These are phyloP conservation scores for Xylaria sp. DNA, from an alignment of 2,329 filamentous ascomycete species.

Conservation along the genomic window DNA sequence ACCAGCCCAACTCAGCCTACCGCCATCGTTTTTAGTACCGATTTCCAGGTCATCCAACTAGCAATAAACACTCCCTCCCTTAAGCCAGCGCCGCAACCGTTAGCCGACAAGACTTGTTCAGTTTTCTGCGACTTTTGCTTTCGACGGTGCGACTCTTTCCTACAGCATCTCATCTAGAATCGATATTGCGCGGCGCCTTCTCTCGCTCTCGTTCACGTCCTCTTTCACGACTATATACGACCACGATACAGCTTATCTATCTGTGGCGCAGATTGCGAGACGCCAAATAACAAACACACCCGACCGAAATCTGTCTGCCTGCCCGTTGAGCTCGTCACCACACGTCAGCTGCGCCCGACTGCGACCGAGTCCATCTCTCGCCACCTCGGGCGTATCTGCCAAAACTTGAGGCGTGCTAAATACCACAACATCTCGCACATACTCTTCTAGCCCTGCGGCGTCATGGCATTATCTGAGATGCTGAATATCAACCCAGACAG, in stretches of 20 bases:
- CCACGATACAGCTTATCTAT: neutral
- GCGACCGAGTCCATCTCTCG: neutral
- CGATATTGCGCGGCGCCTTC: constrained; percentile 5
- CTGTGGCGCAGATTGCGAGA: constrained; percentile 9
- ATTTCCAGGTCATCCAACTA: constrained; percentile 21
- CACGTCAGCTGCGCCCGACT: constrained; percentile 13
- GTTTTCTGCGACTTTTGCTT: neutral
- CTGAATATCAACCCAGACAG: constrained; percentile 60
- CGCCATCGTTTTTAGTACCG: neutral
- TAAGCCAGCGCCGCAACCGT: neutral
- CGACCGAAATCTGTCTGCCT: constrained; percentile 4
- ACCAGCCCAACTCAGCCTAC: constrained; percentile 23
- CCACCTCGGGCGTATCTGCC: neutral
- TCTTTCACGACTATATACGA: neutral
- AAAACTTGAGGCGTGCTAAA: constrained; percentile 4
- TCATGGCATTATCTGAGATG: constrained; percentile 49
- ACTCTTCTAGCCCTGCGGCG: neutral
- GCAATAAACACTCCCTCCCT: constrained; percentile 1
- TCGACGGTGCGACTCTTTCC: neutral
- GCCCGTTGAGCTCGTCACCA: neutral
- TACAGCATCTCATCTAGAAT: neutral
- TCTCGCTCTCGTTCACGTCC: constrained; percentile 4
- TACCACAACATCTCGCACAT: neutral
- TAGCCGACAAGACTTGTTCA: neutral
- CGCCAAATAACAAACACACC: neutral